Percentiles rank a stretch among this genome's conserved stretches.
phyloP scores from a whole-genome alignment of 2,329 filamentous ascomycete genomes.

The Talaromyces sp. region DNA sequence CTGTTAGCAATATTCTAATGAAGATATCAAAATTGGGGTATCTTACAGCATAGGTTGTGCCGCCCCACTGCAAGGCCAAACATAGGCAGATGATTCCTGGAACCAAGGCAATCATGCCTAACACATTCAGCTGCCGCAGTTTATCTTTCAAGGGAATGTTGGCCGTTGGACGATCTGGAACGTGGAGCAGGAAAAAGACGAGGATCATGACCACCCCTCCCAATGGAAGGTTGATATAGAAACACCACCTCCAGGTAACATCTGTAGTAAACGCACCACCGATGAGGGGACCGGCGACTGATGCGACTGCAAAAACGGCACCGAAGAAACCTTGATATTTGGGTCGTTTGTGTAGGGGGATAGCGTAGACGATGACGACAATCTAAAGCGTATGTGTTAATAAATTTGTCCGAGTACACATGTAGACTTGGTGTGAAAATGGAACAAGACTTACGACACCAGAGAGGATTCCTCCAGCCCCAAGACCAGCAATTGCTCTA shows the following conservation, averaged over 20 bases:
- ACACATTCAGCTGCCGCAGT: constrained; percentile 35
- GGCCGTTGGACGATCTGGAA: neutral
- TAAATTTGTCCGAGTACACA: constrained; percentile 24
- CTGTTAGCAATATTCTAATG: neutral
- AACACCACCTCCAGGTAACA: constrained; percentile 30
- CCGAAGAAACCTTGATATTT: constrained; percentile 59
- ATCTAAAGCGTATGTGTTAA: constrained; percentile 31
- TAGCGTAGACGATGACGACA: neutral
- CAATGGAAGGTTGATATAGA: constrained; percentile 31
- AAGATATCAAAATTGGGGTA: neutral
- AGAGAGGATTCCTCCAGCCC: constrained; percentile 47
- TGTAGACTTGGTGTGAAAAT: constrained; percentile 46
- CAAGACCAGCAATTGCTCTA: constrained; percentile 57
- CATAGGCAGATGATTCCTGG: constrained; percentile 35
- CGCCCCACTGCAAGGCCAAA: constrained; percentile 44
- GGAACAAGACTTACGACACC: constrained; percentile 52
- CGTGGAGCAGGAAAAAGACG: constrained; percentile 9
- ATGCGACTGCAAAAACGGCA: constrained; percentile 27
- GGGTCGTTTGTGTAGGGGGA: constrained; percentile 18
- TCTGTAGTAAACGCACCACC: constrained; percentile 27
- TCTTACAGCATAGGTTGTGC: constrained; percentile 21
- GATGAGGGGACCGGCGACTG: constrained; percentile 23
- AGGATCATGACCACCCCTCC: constrained; percentile 10
- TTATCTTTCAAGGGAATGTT: neutral
- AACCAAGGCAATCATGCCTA: constrained; percentile 36